Conservation (phyloP, 2,329 filamentous ascomycete genomes). For the Fusarium anguioides region DNA sequence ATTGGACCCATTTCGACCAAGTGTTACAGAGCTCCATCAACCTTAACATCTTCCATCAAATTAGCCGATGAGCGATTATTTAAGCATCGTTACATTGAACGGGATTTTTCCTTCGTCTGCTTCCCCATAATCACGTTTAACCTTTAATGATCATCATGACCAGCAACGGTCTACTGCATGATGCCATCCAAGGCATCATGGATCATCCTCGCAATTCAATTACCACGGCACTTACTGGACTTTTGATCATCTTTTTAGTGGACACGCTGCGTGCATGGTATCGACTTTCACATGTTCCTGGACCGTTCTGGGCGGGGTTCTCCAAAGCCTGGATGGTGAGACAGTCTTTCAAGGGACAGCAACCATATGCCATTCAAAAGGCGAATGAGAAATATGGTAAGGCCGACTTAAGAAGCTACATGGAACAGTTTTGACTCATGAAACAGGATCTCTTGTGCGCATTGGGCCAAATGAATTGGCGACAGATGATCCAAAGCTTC, state of each 20-base stretch:
- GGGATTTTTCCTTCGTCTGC: not conserved
- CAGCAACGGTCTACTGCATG: not conserved
- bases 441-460: slow-evolving; percentile 2
- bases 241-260: slow-evolving; percentile 14
- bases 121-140: too few species aligned
- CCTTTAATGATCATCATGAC: not conserved
- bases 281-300: slow-evolving; percentile 50
- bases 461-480: slow-evolving; percentile 21
- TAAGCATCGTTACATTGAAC: not conserved
- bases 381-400: slow-evolving; percentile 22
- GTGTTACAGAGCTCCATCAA: not conserved
- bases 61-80: not conserved
- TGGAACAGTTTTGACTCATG: rapidly evolving
- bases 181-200: not conserved
- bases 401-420: not conserved
- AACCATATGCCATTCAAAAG: slow-evolving; percentile 41
- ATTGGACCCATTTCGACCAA: too few species aligned
- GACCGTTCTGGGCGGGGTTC: slow-evolving; percentile 49
- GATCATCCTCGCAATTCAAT: not conserved
- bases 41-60: not conserved
- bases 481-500: slow-evolving; percentile 7
- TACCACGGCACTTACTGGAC: not conserved
- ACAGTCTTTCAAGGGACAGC: slow-evolving; percentile 40
- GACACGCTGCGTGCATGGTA: slow-evolving; percentile 42
- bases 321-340: slow-evolving; percentile 50